Conservation (phyloP, 164 flowering plant species). For the Santalum album region DNA sequence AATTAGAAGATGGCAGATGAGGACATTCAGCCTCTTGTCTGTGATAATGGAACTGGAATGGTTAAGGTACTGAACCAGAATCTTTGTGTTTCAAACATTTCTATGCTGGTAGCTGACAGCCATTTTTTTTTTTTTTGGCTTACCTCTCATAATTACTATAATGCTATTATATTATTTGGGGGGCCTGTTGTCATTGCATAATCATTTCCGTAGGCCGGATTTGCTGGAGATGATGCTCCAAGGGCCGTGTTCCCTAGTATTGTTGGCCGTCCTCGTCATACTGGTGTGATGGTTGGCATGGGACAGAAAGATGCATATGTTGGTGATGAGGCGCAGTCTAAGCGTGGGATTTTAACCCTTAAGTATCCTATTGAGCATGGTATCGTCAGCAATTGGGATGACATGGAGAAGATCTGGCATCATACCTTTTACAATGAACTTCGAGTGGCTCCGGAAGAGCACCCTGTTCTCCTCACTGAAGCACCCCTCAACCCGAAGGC, state of each 20-base stretch:
- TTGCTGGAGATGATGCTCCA: constrained; percentile 52
- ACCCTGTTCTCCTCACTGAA: constrained; percentile 40
- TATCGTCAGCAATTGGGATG: constrained; percentile 48
- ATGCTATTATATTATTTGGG: no score
- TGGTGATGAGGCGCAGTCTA: constrained; percentile 43
- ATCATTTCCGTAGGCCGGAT: constrained; percentile 28
- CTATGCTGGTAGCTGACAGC: no score
- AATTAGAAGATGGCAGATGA: constrained; percentile 29
- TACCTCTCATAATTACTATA: no score
- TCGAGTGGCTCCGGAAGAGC: constrained; percentile 50
- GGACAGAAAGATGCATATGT: constrained; percentile 40
- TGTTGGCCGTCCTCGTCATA: constrained; percentile 34
- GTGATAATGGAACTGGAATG: constrained; percentile 42
- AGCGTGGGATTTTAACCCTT: constrained; percentile 40
- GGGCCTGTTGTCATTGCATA: no score
- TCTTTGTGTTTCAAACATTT: no score
- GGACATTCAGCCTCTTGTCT: constrained; percentile 33
- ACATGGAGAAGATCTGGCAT: constrained; percentile 39
- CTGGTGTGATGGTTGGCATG: constrained; percentile 42
- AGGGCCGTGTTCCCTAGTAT: constrained; percentile 41
- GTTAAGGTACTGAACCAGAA: constrained; percentile 20
- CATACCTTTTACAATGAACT: constrained; percentile 33
- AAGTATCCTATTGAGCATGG: constrained; percentile 55
- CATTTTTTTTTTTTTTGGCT: neutral
- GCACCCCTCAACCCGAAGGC: constrained; percentile 40